Evolutionary conservation across 768 basidiomycete genomes (phyloP).

Genomic region (Obba rivulosa): DNA sequence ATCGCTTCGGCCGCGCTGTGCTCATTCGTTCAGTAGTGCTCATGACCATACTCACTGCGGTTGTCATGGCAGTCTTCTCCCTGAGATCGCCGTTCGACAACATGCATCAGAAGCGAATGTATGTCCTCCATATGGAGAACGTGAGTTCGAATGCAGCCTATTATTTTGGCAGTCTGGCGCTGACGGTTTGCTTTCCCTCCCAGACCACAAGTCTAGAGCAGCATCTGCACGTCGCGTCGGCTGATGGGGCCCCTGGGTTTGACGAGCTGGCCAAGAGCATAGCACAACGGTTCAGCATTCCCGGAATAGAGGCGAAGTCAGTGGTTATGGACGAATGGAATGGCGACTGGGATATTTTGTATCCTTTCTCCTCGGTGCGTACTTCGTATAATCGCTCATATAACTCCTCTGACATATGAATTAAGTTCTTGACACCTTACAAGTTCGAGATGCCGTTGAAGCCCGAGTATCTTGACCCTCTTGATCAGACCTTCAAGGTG

Average conservation of each 20-base stretch:
- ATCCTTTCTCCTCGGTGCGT: conserved; percentile 71
- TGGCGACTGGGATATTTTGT: conserved; percentile 83
- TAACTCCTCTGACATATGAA: conserved; percentile 6
- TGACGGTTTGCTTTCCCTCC: background rate
- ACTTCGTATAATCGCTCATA: background rate
- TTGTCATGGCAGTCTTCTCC: conserved; percentile 58
- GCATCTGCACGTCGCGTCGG: conserved; percentile 73
- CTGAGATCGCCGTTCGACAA: conserved; percentile 63
- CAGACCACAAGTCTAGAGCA: conserved; percentile 71
- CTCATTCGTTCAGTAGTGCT: conserved; percentile 39
- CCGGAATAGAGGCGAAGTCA: conserved; percentile 33
- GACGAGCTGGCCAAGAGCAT: conserved; percentile 55
- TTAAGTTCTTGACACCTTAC: conserved; percentile 79
- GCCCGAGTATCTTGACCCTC: conserved; percentile 21
- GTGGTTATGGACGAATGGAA: conserved; percentile 73
- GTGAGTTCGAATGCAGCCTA: conserved; percentile 37
- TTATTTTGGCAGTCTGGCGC: background rate
- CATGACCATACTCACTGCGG: conserved; percentile 40
- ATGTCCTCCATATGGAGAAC: conserved; percentile 81
- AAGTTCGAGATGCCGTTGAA: conserved; percentile 62
- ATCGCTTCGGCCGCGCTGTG: conserved; percentile 51
- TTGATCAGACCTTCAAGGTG: conserved; percentile 41
- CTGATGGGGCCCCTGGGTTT: conserved; percentile 81
- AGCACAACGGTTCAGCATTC: conserved; percentile 51
- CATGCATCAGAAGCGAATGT: conserved; percentile 85